Evolutionary conservation across 2,329 filamentous ascomycete genomes (phyloP).

Genomic region (Arthrobotrys pseudoclavata): DNA sequence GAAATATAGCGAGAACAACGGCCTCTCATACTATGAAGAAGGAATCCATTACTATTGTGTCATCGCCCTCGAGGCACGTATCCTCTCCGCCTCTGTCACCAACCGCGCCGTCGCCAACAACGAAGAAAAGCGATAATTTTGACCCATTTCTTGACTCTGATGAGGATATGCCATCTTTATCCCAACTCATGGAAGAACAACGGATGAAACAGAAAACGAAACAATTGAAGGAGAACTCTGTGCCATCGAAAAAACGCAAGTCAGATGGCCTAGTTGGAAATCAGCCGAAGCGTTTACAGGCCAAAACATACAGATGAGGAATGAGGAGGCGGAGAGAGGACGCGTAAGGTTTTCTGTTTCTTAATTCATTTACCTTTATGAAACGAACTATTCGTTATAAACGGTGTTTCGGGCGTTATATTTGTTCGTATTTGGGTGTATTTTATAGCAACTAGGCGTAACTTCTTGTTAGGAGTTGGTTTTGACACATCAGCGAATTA

Average conservation of each 20-base stretch:
- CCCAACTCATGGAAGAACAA: slow-evolving; percentile 43
- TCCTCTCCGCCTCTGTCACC: slow-evolving; percentile 34
- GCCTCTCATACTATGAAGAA: neutral
- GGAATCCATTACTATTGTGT: slow-evolving; percentile 41
- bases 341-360: neutral
- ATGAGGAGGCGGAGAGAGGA: neutral
- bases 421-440: neutral
- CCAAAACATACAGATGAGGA: slow-evolving; percentile 5
- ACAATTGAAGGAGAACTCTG: slow-evolving; percentile 37
- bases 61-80: slow-evolving; percentile 36
- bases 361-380: neutral
- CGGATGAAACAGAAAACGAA: neutral
- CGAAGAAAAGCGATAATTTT: neutral
- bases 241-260: slow-evolving; percentile 43
- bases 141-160: slow-evolving; percentile 29
- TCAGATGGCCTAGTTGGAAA: slow-evolving; percentile 27
- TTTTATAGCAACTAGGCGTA: neutral
- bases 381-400: slow-evolving; percentile 2
- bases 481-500: neutral
- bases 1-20: slow-evolving; percentile 6
- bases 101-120: neutral
- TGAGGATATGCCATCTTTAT: slow-evolving; percentile 56
- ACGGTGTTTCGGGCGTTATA: slow-evolving; percentile 8
- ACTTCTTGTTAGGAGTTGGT: neutral
- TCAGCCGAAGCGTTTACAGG: slow-evolving; percentile 21